Base-by-base conservation (phyloP, 1,284 basidiomycete genomes). In the Porogramme epimiltina region DNA sequence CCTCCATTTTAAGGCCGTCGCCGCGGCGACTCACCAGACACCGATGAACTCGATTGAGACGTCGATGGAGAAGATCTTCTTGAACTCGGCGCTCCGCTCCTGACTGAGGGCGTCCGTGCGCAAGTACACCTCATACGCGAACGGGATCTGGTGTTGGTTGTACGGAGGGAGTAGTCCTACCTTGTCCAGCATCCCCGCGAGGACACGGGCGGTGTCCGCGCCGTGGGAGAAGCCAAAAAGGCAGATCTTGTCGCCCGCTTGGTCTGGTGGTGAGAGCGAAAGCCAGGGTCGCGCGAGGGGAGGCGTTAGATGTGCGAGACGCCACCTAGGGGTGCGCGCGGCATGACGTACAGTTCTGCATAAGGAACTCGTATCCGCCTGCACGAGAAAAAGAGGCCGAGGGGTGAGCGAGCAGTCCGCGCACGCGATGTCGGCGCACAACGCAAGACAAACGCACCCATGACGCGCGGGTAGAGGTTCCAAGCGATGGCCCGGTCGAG, bases 151-250 rank as follows among this genome's bases (percentile, higher is more conserved):
- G 52, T 79, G 74, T 42, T 70, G 56, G 55, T 85, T 85, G 55
- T 70, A 67, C 16, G 73, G 68, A 0, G 83, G 82, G 0, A 85
- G 71, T 3, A 85, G 68, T 11, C 82, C 83, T 40, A 70, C 67
- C 61, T 81, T 80, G 62, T 80, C 77, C 33, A 81, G 59, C 78
- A 82, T 82, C 4, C 80, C 80, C 1, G 79, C 80, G 3, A 81
- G 64, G 22, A 76, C 77, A 45, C 65, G 62, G 16, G 68, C 68
- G 22, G 81, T 85, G 62, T 86, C 85, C 25, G 84, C 84, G 3
- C 85, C 85, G 5, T 85, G 76, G n/a, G 81, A 85, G 66, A 87
- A 88, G 2, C 81, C 81, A 60, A 83, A 83, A 6, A 83, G 69
- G 58, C 78, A 79, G n/a, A 81, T 81, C 49, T 77, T 76, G 62